Base-by-base conservation (phyloP, 1,284 basidiomycete genomes). In the Vanrija sp. region DNA sequence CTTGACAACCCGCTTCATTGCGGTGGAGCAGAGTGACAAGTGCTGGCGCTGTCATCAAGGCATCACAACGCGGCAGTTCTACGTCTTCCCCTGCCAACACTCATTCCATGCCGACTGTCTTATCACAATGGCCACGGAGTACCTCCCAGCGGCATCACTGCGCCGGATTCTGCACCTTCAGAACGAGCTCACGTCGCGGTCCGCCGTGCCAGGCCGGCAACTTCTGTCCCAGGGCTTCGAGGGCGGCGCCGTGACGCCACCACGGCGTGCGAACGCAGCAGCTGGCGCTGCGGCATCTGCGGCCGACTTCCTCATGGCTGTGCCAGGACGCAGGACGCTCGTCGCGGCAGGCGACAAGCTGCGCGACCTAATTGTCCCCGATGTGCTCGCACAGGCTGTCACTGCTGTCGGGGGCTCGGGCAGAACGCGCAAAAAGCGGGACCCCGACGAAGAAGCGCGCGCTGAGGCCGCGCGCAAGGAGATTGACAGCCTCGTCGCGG, bases 41-140 rank as follows among this genome's bases (percentile, higher is more conserved):
- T 99, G 96, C 69, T 86, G 87, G 23, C 81, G 83, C 42, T 98
- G 96, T 76, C 82, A 82, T 14, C 81, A 84, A 58, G 79, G 85
- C 39, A 80, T 98, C 51, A 78, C 96, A 48, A 87, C 86, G 26
- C 81, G 96, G 55, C 93, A 96, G 71, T 98, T 98, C 74, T 99
- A 98, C 77, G 90, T 96, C 46, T 99, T 99, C 79, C 94, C 94
- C 10, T 98, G 96, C 76, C 89, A 94, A 66, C 94, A 97, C 71
- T 85, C 86, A 10, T 96, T 96, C 83, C 93, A 96, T 76, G 91
- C 90, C 8, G 92, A 97, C 73, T 97, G 93, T 76, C 80, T 96
- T 51, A 92, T 97, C 71, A 83, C 86, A 28, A 80, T 94, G 82
- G 90, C 86, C 28, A 96, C 91, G 72, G 90, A 94, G 64, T 91